Evolutionary conservation across 306 rosid species (phyloP), one percentile per base, ranked within the genome.

Genomic region (Mimosa pudica): DNA sequence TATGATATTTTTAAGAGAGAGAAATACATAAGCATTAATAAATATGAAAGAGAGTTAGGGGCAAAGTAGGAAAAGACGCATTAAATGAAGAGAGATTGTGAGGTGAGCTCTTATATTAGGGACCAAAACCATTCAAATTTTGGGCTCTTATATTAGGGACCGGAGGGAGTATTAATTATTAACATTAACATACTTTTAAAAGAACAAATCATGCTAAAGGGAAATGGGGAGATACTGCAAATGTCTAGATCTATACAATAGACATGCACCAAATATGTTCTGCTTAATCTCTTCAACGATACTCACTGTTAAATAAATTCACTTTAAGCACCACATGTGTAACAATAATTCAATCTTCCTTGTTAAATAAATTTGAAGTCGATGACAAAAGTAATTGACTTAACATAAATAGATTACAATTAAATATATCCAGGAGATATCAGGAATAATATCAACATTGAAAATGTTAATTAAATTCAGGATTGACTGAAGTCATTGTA

Each of bases 151-250:
- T 24, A 24, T 24, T 24, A 24, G 30, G 30, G 30, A 24, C 30
- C 30, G 30, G 30, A 24, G 30, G 30, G 30, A 24, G 30, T 24
- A 24, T 24, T 24, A 24, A 24, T 24, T 24, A 24, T 24, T 24
- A 24, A 49, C 7, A 54, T 38, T 32, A 20, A 48, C 8, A 44
- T 44, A 63, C 20, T 58, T 24, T 45, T 36, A 76, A 67, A 33
- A 76, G 61, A 60, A 76, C 24, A 70, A 20, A 61, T 61, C 58
- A 24, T 54, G 66, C 67, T 8, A 76, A 35, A 70, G 71, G 55
- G 57, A 48, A 36, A 14, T 71, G 46, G 20, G 71, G 44, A 32
- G 58, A 45, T 1, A 48, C 32, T 46, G 60, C 36, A 75, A 41
- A 60, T 11, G 17, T 57, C 63, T 38, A 61, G 52, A 18, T 20